Evolutionary conservation across 2,329 filamentous ascomycete species (phyloP).

Genomic region (Colletotrichum sp.): DNA sequence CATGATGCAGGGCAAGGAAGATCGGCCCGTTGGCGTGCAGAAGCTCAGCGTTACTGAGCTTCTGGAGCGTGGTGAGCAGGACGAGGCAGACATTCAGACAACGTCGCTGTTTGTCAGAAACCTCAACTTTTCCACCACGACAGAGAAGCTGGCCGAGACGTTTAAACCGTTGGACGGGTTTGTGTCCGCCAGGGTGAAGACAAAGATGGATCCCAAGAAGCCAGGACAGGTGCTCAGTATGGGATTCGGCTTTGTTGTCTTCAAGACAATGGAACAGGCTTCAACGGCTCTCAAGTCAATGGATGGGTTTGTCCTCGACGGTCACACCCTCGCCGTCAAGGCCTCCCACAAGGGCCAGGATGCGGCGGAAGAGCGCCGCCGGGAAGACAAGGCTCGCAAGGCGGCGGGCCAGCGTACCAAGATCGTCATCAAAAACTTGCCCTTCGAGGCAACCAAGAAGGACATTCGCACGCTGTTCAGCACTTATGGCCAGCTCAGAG

Average conservation of each 20-base stretch:
- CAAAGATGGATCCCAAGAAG: constrained; percentile 90
- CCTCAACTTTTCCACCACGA: constrained; percentile 89
- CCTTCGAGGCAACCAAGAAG: constrained; percentile 93
- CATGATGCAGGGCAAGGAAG: constrained; percentile 32
- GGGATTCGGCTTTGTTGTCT: constrained; percentile 96
- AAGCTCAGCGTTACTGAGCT: constrained; percentile 75
- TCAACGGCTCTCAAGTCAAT: constrained; percentile 82
- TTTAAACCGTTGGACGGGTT: constrained; percentile 89
- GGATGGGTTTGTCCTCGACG: constrained; percentile 87
- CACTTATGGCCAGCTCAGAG: constrained; percentile 89
- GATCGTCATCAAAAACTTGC: constrained; percentile 97
- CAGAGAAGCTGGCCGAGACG: constrained; percentile 73
- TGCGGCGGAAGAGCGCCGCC: constrained; percentile 84
- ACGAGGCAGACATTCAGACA: constrained; percentile 65
- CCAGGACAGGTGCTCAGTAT: constrained; percentile 89
- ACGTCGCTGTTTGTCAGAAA: constrained; percentile 94
- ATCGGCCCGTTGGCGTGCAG: constrained; percentile 49
- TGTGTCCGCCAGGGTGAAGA: constrained; percentile 88
- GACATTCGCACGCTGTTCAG: constrained; percentile 86
- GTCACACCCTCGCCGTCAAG: constrained; percentile 84
- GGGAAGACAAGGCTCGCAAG: constrained; percentile 85
- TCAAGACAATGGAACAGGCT: constrained; percentile 78
- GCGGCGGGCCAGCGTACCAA: constrained; percentile 79
- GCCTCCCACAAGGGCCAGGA: constrained; percentile 87
- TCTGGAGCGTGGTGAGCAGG: constrained; percentile 60